Conservation (phyloP, 1,284 basidiomycete genomes). For the Irpex lacteus region DNA sequence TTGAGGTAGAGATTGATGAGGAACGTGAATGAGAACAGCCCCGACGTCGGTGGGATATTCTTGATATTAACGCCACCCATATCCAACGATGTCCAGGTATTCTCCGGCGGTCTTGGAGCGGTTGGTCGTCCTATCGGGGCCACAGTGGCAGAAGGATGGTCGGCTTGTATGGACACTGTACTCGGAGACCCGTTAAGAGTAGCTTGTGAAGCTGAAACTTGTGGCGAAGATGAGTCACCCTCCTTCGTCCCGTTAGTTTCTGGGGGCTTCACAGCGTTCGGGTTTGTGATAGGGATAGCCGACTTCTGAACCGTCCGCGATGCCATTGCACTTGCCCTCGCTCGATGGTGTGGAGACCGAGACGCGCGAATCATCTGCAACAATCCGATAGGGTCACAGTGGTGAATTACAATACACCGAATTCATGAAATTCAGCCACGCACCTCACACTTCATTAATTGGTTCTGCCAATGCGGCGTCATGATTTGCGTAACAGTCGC, state of each 20-base stretch:
- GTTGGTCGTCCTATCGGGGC: constrained; percentile 60
- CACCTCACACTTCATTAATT: constrained; percentile 79
- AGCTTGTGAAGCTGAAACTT: constrained; percentile 28
- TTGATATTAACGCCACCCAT: constrained; percentile 96
- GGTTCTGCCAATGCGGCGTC: constrained; percentile 76
- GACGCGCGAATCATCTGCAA: constrained; percentile 70
- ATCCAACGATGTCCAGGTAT: constrained; percentile 90
- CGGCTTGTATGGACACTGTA: constrained; percentile 38
- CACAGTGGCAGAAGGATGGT: constrained; percentile 72
- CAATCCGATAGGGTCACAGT: constrained; percentile 7
- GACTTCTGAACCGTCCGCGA: constrained; percentile 75
- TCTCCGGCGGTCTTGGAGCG: constrained; percentile 57
- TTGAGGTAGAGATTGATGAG: constrained; percentile 96
- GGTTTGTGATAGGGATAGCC: constrained; percentile 82
- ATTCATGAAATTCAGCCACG: constrained; percentile 24
- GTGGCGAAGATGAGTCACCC: constrained; percentile 21
- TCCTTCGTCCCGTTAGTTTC: constrained; percentile 35
- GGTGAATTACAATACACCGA: constrained; percentile 10
- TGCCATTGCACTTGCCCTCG: constrained; percentile 76
- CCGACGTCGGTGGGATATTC: constrained; percentile 80
- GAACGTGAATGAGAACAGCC: constrained; percentile 90
- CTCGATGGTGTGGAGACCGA: constrained; percentile 76
- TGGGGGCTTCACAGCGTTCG: constrained; percentile 57
- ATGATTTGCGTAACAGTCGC: constrained; percentile 53
- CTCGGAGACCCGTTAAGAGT: constrained; percentile 38